Percentiles rank a stretch among this genome's conserved stretches.
Evolutionary conservation across 306 rosid species (phyloP).

Genomic region (Malus asiatica): DNA sequence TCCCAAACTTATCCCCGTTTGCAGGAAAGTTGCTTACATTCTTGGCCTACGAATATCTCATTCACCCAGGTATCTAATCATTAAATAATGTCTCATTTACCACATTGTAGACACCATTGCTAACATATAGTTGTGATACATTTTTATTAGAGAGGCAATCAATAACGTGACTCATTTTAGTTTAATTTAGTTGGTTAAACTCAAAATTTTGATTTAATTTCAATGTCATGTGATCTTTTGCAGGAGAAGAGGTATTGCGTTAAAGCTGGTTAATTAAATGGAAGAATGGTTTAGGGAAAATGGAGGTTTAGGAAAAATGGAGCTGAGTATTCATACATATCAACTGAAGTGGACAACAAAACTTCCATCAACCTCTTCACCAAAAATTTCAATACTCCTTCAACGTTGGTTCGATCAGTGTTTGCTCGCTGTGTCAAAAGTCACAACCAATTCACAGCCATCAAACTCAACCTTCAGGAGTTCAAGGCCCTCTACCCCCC

Average conservation of each 20-base stretch:
- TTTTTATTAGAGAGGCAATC: not conserved
- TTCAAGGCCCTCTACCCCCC: conserved; percentile 47
- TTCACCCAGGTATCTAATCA: conserved; percentile 33
- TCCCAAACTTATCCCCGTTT: conserved; percentile 31
- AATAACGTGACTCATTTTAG: not conserved
- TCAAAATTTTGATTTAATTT: not conserved
- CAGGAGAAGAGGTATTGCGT: conserved; percentile 73
- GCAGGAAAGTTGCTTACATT: conserved; percentile 58
- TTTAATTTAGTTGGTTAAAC: no score
- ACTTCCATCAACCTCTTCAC: conserved; percentile 69
- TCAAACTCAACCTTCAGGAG: conserved; percentile 33
- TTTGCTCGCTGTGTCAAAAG: conserved; percentile 41
- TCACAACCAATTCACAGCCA: conserved; percentile 25
- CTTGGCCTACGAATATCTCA: conserved; percentile 73
- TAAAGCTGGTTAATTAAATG: conserved; percentile 40
- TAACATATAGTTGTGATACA: not conserved
- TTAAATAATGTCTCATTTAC: not conserved
- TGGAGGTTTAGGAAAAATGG: conserved; percentile 41
- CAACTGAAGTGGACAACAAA: conserved; percentile 62
- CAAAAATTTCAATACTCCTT: conserved; percentile 61
- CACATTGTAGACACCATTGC: not conserved
- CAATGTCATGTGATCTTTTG: not conserved
- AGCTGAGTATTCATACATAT: conserved; percentile 70
- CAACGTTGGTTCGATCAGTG: conserved; percentile 68
- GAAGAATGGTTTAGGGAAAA: conserved; percentile 65